Evolutionary conservation across 1,139 yeast species (phyloP).

Genomic region (Yamadazyma aaseri): DNA sequence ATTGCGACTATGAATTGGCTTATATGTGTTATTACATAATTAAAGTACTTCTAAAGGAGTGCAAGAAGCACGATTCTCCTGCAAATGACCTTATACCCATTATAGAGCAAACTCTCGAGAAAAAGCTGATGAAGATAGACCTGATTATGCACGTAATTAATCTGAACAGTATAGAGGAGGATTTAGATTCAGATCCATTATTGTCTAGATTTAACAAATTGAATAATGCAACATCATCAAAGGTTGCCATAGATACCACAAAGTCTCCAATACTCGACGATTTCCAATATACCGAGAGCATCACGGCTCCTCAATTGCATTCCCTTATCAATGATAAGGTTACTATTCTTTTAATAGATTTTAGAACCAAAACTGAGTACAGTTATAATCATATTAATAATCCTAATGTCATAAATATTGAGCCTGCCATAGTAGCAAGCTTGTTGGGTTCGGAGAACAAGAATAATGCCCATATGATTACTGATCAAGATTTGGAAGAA

Average conservation of each 20-base stretch:
- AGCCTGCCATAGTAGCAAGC: slow-evolving; percentile 51
- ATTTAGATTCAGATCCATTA: slow-evolving; percentile 20
- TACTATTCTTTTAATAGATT: slow-evolving; percentile 58
- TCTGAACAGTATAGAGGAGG: neutral
- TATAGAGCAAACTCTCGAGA: slow-evolving; percentile 23
- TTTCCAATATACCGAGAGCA: slow-evolving; percentile 22
- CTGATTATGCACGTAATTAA: slow-evolving; percentile 6
- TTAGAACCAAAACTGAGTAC: slow-evolving; percentile 58
- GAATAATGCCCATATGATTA: slow-evolving; percentile 24
- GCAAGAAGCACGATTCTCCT: slow-evolving; percentile 14
- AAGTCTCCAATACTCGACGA: slow-evolving; percentile 2
- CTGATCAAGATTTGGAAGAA: slow-evolving; percentile 61
- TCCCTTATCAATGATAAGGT: slow-evolving; percentile 14
- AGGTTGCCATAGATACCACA: neutral
- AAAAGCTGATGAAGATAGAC: slow-evolving; percentile 15
- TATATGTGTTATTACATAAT: slow-evolving; percentile 26
- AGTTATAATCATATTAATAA: slow-evolving; percentile 58
- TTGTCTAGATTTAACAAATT: slow-evolving; percentile 20
- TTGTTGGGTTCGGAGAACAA: slow-evolving; percentile 22
- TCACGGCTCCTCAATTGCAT: slow-evolving; percentile 26
- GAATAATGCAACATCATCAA: slow-evolving; percentile 3
- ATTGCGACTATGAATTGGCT: slow-evolving; percentile 42
- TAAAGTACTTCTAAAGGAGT: slow-evolving; percentile 16
- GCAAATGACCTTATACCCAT: slow-evolving; percentile 20
- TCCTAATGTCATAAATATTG: slow-evolving; percentile 62